phyloP scores from a whole-genome alignment of 441 rosid genomes.

The Viola pubescens region DNA sequence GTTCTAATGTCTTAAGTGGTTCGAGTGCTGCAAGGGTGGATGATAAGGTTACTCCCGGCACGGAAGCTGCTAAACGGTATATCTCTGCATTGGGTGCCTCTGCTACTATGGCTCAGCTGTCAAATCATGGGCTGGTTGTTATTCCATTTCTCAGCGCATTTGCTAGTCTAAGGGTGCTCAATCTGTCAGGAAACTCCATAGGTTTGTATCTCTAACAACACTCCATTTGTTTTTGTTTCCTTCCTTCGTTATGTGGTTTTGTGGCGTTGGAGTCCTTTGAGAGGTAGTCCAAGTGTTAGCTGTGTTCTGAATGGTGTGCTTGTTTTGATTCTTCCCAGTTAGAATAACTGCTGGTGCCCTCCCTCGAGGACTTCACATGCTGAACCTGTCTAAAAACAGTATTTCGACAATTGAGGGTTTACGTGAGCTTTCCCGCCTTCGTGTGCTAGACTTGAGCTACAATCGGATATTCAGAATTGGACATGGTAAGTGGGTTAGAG shows the following conservation, averaged over 20 bases:
- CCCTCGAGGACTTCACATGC: slow-evolving; percentile 78
- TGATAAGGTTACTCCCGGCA: slow-evolving; percentile 46
- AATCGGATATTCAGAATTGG: slow-evolving; percentile 76
- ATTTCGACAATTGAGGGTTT: slow-evolving; percentile 82
- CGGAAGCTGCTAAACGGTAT: slow-evolving; percentile 71
- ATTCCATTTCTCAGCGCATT: slow-evolving; percentile 80
- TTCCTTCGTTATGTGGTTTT: slow-evolving; percentile 3
- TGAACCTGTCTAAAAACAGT: slow-evolving; percentile 76
- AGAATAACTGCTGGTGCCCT: slow-evolving; percentile 81
- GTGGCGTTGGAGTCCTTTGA: not conserved
- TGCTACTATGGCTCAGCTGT: slow-evolving; percentile 69
- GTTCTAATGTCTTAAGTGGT: slow-evolving; percentile 23
- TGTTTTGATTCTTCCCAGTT: slow-evolving; percentile 25
- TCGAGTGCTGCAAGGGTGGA: slow-evolving; percentile 36
- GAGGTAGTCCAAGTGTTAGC: not conserved
- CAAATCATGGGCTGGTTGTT: slow-evolving; percentile 54
- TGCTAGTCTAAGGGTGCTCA: slow-evolving; percentile 66
- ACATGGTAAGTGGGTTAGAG: slow-evolving; percentile 52
- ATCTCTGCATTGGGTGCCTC: slow-evolving; percentile 56
- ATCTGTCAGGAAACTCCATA: slow-evolving; percentile 84
- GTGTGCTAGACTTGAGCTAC: slow-evolving; percentile 87
- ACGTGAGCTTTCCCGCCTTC: slow-evolving; percentile 85
- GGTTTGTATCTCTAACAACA: slow-evolving; percentile 34
- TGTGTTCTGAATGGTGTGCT: slow-evolving; percentile 2
- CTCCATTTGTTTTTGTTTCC: slow-evolving; percentile 3